Evolutionary conservation across 208 protist genomes (phyloP), one percentile per base, ranked within the genome.

Genomic region (Trypanosoma avium): DNA sequence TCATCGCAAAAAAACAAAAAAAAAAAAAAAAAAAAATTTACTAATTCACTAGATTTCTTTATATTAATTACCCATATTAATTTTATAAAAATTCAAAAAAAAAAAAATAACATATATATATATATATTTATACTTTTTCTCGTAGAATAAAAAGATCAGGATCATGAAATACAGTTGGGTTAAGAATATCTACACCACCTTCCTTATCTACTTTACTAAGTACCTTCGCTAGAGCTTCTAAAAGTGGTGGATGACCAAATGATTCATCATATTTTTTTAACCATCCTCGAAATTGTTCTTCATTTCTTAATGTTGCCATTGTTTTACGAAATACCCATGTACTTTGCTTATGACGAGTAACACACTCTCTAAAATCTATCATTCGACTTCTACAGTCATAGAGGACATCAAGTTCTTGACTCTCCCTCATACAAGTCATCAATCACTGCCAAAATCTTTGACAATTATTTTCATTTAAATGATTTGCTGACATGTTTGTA

Each of bases 371-470:
- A 68, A 94, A 74, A 65, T 94, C 88, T 38, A 92, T 76, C 64
- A 92, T 73, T 38, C 88, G 77, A 57, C 82, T 90, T 26, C 88
- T 85, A 72, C 88, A 94, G 70, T 94, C 88, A 67, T 92, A 94
- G 30, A 92, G 68, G 15, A 94, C 88, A 63, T 94, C 88, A 13
- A 92, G 64, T 70, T 92, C 84, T 64, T 92, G 82, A 61, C 85
- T 92, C 59, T 94, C 88, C 0, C 88, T 80, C 26, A 94, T 58
- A 53, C 88, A 94, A 3, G 75, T 92, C 82, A 90, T 90, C 48
- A 92, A 67, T 0, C 88, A 81, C 42, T 82, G 74, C 79, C 82
- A 94, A 60, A 92, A 92, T 50, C 88, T 82, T 26, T 88, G 77
- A 63, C 88, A 94, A 72, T 84, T 82, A 56, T 73, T 82, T 70